Evolutionary conservation across 2,329 filamentous ascomycete genomes (phyloP).

Genomic region (Xylaria sp.): DNA sequence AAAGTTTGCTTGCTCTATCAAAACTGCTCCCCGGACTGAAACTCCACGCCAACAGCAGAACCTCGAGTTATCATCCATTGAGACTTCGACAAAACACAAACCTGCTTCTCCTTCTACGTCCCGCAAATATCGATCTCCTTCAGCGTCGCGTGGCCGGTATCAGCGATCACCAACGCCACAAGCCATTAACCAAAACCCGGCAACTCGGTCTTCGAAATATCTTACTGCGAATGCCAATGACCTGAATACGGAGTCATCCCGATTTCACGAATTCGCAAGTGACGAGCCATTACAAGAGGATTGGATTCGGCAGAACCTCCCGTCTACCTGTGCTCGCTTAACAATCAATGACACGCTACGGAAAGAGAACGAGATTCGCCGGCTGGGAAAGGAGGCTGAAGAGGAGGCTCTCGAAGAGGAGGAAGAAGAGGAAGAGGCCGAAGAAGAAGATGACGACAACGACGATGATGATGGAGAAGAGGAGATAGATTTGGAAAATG

Average conservation of each 20-base stretch:
- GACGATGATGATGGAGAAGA: slow-evolving; percentile 59
- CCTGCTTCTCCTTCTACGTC: slow-evolving; percentile 40
- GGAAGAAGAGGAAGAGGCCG: slow-evolving; percentile 63
- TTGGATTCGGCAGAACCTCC: slow-evolving; percentile 80
- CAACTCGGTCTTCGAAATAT: slow-evolving; percentile 57
- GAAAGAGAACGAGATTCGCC: slow-evolving; percentile 89
- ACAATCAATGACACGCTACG: slow-evolving; percentile 89
- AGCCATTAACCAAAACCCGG: slow-evolving; percentile 53
- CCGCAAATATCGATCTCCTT: slow-evolving; percentile 48
- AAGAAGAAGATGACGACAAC: slow-evolving; percentile 60
- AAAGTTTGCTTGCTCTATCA: slow-evolving; percentile 78
- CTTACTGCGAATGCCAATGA: slow-evolving; percentile 62
- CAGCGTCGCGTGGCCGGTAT: slow-evolving; percentile 41
- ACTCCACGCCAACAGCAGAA: slow-evolving; percentile 47
- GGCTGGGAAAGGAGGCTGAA: slow-evolving; percentile 87
- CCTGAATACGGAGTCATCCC: slow-evolving; percentile 65
- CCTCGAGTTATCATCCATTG: slow-evolving; percentile 20
- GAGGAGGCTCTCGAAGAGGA: slow-evolving; percentile 83
- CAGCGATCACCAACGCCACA: slow-evolving; percentile 49
- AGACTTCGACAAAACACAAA: slow-evolving; percentile 33
- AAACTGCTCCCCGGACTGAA: slow-evolving; percentile 56
- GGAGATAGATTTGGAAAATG: slow-evolving; percentile 44
- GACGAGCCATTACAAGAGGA: slow-evolving; percentile 85
- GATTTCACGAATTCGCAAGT: slow-evolving; percentile 92
- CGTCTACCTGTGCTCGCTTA: slow-evolving; percentile 73